phyloP scores from a whole-genome alignment of 176 grass and related monocot genomes.

The Aegilops bicornis region DNA sequence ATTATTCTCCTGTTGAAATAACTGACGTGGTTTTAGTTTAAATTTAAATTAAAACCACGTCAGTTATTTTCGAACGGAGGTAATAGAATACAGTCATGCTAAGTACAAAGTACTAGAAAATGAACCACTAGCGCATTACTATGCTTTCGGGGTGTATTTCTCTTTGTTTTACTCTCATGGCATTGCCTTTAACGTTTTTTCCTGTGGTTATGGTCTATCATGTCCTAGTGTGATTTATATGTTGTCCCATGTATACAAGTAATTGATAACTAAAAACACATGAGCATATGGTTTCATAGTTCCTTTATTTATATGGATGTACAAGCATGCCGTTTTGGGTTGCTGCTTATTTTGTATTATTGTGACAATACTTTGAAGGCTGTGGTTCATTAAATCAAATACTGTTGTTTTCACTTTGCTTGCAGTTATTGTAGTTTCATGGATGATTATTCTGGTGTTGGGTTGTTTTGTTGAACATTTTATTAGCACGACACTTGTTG shows the following conservation, averaged over 20 bases:
- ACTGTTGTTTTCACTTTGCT: not conserved
- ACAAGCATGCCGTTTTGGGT: not conserved
- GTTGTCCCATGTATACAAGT: not conserved
- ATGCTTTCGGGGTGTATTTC: not conserved
- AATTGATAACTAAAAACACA: not conserved
- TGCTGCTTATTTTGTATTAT: not conserved
- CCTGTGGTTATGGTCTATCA: not conserved
- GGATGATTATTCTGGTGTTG: not conserved
- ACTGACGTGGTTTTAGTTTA: too few species aligned
- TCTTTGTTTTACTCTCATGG: not conserved
- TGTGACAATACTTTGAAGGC: not conserved
- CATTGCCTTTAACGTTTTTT: not conserved
- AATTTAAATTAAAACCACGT: too few species aligned
- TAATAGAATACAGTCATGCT: too few species aligned
- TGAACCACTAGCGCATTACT: not conserved
- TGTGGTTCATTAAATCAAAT: not conserved
- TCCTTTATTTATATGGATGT: not conserved
- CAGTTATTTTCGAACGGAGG: too few species aligned
- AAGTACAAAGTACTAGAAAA: not conserved
- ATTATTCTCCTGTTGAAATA: too few species aligned
- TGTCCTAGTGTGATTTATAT: not conserved
- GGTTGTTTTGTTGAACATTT: not conserved
- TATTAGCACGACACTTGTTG: not conserved
- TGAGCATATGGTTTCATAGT: not conserved
- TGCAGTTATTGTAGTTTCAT: not conserved